Evolutionary conservation across 2,329 filamentous ascomycete genomes (phyloP), one percentile per base, ranked within the genome.

Genomic region (Rasamsonia emersonii): DNA sequence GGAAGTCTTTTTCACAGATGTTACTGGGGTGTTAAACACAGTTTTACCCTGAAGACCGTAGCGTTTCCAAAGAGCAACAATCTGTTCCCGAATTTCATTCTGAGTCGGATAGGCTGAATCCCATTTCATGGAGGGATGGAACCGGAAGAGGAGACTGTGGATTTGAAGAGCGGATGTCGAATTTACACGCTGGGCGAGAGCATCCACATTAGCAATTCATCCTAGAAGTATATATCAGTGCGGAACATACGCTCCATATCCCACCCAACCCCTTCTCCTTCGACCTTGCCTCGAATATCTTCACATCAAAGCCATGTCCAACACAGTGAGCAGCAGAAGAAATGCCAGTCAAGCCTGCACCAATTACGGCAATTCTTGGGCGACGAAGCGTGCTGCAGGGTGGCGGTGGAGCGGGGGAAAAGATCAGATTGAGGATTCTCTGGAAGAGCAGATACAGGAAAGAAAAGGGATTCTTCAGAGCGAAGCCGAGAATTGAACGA

Each of bases 121-220:
- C 77, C 82, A 93, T 39, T 73, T 68, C 1, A 93, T 75, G 0
- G 80, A 82, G 0, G 86, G 86, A 44, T 89, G 82, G 53, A 93
- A 93, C 14, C 85, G 75, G 56, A 89, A 93, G 84, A 91, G 91
- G 36, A 88, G 56, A 13, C 78, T 84, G 54, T 93, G 83, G 14
- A 93, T 88, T 49, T 91, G 84, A 1, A 93, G 70, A 10, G 82
- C 76, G 0, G 82, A 88, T 0, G 82, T 88, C 31, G 82, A 82
- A 61, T 91, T 89, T 24, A 91, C 82, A 56, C 73, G 71, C 77
- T 84, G 37, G 15, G 16, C 4, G 18, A 20, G 17, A 19, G 4
- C 2, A 3, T n/a, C 20, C 24, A 11, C 27, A 28, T 41, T 35
- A 41, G 29, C 23, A 18, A 9, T 3, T 21, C 10, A 9, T 16